Base-by-base conservation (phyloP, 1,284 basidiomycete species). In the Irpex sp. region DNA sequence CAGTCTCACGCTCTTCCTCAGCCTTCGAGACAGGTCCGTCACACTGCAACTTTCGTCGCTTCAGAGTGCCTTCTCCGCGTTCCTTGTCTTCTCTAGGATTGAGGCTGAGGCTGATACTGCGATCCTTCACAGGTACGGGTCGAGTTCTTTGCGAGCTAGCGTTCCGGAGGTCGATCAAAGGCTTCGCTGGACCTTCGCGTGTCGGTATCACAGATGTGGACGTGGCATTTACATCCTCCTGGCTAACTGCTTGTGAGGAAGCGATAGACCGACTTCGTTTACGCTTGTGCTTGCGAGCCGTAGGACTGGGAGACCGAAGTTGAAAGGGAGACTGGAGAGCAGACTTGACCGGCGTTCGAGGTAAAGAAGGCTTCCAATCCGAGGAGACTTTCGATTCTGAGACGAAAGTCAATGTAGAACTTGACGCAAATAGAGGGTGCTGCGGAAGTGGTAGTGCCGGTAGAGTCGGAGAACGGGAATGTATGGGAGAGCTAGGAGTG, bases 261-360 rank as follows among this genome's bases (percentile, higher is more conserved):
- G 61, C 9, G 17, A 7, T 50, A 26, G n/a, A 26, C 9, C 19
- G 21, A 26, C 50, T 51, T 5, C 21, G 15, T 26, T 21, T 51
- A 3, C 61, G 15, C 35, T 53, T 58, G 36, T 47, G 61, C 35
- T 58, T 58, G 21, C 57, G 61, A 11, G 49, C 39, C 11, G 51
- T 58, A 4, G 61, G 47, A 3, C 56, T 49, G 5, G 61, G 57
- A 1, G 61, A 58, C 4, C 35, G 61, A 7, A 62, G 47, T 36
- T 62, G 61, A 36, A 62, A 58, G 1, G 61, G 61, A 13, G 56
- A 58, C 7, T 43, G 35, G 8, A 62, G 59, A 11, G 56, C 19
- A 8, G 8, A 55, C 21, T 35, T 61, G 31, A 19, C 3, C 21
- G 46, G 46, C 2, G 15, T 33, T 35, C 17, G 33, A 15, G 37